Evolutionary conservation across 2,329 filamentous ascomycete genomes (phyloP), one percentile per base, ranked within the genome.

Genomic region (Claviceps pazoutovae): DNA sequence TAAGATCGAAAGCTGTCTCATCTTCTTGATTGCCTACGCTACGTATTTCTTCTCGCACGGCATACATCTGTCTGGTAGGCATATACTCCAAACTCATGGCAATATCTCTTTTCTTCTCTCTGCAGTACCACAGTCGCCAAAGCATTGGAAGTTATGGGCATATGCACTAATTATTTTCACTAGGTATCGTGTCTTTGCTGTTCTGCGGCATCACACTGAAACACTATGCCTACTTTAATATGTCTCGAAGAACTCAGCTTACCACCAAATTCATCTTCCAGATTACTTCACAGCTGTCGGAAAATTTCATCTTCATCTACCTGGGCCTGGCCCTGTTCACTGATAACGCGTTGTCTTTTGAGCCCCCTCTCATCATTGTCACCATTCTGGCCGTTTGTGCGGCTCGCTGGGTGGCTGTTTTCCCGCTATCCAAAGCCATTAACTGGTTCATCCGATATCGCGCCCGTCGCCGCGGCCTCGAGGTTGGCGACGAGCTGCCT

Each of bases 251-350:
- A 56, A 97, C 93, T 1, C 93, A 98, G 66, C 82, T 98, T 56
- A 95, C 93, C 16, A 98, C 93, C 50, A 98, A 98, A 67, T 98
- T 95, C 69, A 78, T 96, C 53, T 98, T 98, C 71, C 88, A 95
- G 66, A 84, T 95, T 56, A 83, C 94, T 60, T 88, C 93, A 3
- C 93, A 98, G 68, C 71, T 98, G 46, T 95, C 91, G 0, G 93
- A 98, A 70, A 98, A 98, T 68, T 98, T 98, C 66, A 98, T 98
- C 68, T 98, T 98, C 72, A 98, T 98, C 67, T 98, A 98, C 64
- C 80, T 98, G 0, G 93, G 93, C 5, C 75, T 98, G 3, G 94
- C 93, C 0, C 76, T 98, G 30, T 97, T 98, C 66, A 96, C 93
- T 3, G 90, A 97, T 61, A 83, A 82, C 50, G 81, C 87, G 48